Evolutionary conservation across 1,139 yeast genomes (phyloP).

Genomic region (Scheffersomyces cryptocercus): DNA sequence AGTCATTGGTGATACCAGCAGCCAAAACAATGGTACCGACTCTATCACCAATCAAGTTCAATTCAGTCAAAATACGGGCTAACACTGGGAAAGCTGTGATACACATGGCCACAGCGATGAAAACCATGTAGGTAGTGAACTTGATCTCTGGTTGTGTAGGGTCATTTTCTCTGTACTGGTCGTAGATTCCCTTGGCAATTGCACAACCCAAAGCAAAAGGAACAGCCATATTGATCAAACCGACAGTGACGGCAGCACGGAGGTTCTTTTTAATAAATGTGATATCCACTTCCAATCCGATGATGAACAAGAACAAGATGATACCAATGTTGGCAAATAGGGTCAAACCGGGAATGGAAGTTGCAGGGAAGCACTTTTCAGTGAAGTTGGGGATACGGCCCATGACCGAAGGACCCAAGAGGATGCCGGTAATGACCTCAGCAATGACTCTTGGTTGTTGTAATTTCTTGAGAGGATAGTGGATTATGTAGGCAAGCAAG

Average conservation of each 20-base stretch:
- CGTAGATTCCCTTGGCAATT: slow-evolving; percentile 64
- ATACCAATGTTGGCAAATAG: slow-evolving; percentile 73
- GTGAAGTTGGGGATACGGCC: slow-evolving; percentile 73
- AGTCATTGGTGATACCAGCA: slow-evolving; percentile 79
- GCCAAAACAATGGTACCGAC: slow-evolving; percentile 80
- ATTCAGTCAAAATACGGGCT: slow-evolving; percentile 74
- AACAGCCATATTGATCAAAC: slow-evolving; percentile 66
- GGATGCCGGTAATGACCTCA: slow-evolving; percentile 73
- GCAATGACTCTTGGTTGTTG: slow-evolving; percentile 79
- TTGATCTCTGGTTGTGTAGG: slow-evolving; percentile 34
- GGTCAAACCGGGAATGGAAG: slow-evolving; percentile 62
- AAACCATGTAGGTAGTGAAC: slow-evolving; percentile 75
- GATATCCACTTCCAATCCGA: slow-evolving; percentile 77
- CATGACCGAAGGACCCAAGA: slow-evolving; percentile 69
- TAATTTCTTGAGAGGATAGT: slow-evolving; percentile 56
- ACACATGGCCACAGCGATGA: slow-evolving; percentile 77
- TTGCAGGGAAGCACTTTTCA: slow-evolving; percentile 59
- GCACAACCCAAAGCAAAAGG: slow-evolving; percentile 81
- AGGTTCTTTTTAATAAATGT: slow-evolving; percentile 60
- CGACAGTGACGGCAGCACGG: slow-evolving; percentile 64
- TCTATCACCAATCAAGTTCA: slow-evolving; percentile 66
- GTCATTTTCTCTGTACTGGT: slow-evolving; percentile 44
- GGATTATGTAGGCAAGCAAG: slow-evolving; percentile 52
- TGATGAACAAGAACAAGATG: slow-evolving; percentile 68
- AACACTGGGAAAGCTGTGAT: slow-evolving; percentile 85